These are phyloP conservation scores for Coemansia sp. DNA, from an alignment of 192 early-diverging fungal species.

Conservation along the genomic window DNA sequence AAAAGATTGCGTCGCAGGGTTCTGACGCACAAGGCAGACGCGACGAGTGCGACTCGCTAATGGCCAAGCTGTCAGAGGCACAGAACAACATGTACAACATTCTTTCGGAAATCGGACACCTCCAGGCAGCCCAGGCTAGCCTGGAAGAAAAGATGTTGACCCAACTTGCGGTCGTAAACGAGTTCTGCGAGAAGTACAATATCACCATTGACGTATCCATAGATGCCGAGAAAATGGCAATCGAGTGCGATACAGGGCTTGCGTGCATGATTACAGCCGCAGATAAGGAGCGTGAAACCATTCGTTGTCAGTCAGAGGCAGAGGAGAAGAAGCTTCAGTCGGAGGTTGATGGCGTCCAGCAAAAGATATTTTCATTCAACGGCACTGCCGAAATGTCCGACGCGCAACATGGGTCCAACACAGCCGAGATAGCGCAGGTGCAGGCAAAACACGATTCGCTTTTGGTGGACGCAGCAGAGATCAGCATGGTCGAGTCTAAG, in stretches of 20 bases:
- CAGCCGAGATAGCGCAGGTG: conserved; percentile 20
- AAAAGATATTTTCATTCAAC: conserved; percentile 31
- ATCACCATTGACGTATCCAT: conserved; percentile 3
- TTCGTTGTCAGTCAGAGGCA: conserved; percentile 15
- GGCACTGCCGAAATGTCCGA: conserved; percentile 25
- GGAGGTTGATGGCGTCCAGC: conserved; percentile 34
- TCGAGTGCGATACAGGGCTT: conserved; percentile 17
- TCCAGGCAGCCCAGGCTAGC: conserved; percentile 36
- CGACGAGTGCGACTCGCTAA: conserved; percentile 23
- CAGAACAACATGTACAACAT: conserved; percentile 22
- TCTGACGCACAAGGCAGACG: conserved; percentile 28
- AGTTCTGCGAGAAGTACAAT: conserved; percentile 13
- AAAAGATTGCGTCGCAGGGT: conserved; percentile 44
- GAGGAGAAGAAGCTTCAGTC: conserved; percentile 29
- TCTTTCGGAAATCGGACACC: conserved; percentile 32
- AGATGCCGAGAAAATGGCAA: conserved; percentile 24
- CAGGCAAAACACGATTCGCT: conserved; percentile 28
- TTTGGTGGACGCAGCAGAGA: conserved; percentile 14
- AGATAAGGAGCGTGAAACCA: conserved; percentile 46
- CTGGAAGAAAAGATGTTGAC: conserved; percentile 32
- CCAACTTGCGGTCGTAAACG: conserved; percentile 22
- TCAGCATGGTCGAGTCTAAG: conserved; percentile 16
- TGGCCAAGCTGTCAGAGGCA: conserved; percentile 17
- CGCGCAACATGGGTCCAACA: conserved; percentile 20
- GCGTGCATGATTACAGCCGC: conserved; percentile 53